These are phyloP conservation scores for Aureoboletus auriporus DNA, from an alignment of 768 basidiomycete genomes.

Conservation along the genomic window DNA sequence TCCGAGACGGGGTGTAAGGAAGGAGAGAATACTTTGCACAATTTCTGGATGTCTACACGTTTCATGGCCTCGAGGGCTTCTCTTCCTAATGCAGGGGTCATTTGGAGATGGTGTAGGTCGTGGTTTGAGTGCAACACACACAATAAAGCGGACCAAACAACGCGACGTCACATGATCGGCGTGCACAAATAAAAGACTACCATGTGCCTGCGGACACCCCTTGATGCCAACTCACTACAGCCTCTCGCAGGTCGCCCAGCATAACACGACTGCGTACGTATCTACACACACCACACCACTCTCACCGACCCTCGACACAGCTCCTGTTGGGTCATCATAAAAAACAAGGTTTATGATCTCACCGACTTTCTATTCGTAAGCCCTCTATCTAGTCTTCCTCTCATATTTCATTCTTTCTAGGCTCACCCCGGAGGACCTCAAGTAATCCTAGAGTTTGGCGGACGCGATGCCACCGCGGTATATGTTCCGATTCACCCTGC, in stretches of 20 bases:
- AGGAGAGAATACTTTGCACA: conserved; percentile 50
- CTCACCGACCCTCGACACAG: conserved; percentile 32
- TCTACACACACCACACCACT: not conserved
- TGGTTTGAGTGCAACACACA: conserved; percentile 47
- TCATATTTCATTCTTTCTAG: conserved; percentile 30
- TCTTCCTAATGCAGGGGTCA: conserved; percentile 42
- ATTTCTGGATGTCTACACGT: conserved; percentile 50
- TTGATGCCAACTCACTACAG: conserved; percentile 35
- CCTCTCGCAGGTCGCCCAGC: conserved; percentile 57
- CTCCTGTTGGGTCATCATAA: conserved; percentile 84
- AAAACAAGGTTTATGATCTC: conserved; percentile 80
- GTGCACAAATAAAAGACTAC: not conserved
- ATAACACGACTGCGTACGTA: conserved; percentile 50
- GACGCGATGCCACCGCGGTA: conserved; percentile 74
- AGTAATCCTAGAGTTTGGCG: conserved; percentile 81
- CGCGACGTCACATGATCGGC: conserved; percentile 42
- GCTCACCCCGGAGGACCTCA: conserved; percentile 79
- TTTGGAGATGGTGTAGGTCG: conserved; percentile 24
- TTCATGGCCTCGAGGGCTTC: conserved; percentile 51
- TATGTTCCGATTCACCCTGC: conserved; percentile 85
- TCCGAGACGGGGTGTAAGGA: conserved; percentile 10
- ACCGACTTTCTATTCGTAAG: conserved; percentile 69
- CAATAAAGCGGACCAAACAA: conserved; percentile 44
- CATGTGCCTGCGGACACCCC: not conserved
- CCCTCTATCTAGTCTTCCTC: not conserved